Evolutionary conservation across 495 filamentous ascomycete genomes (phyloP).

Genomic region (Talaromyces proteolyticus): DNA sequence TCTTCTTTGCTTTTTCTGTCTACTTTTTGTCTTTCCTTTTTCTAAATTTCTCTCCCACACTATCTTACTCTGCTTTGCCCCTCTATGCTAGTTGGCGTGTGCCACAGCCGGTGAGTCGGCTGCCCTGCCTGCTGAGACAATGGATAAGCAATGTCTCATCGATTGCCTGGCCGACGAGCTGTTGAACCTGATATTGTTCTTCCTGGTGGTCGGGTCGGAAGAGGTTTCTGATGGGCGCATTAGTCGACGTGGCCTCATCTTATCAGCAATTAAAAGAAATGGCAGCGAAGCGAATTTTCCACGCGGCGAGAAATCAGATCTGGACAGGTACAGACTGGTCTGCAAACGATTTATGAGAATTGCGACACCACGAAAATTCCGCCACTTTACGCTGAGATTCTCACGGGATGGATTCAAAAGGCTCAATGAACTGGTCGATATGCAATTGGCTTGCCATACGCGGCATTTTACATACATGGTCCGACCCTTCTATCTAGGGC

Average conservation of each 20-base stretch:
- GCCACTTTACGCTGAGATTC: conserved; percentile 55
- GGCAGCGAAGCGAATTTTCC: not conserved
- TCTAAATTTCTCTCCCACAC: conserved; percentile 7
- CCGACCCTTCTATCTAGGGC: conserved; percentile 58
- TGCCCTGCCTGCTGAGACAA: conserved; percentile 26
- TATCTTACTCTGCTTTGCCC: conserved; percentile 7
- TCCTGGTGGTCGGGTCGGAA: conserved; percentile 15
- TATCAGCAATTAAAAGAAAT: not conserved
- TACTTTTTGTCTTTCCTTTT: conserved; percentile 7
- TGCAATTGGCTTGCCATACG: conserved; percentile 55
- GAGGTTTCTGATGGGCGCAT: conserved; percentile 1
- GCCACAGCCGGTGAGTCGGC: conserved; percentile 31
- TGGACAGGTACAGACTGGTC: conserved; percentile 49
- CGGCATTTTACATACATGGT: conserved; percentile 69
- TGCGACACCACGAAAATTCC: conserved; percentile 54
- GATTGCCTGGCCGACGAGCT: conserved; percentile 55
- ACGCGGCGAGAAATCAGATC: conserved; percentile 27
- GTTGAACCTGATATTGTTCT: conserved; percentile 46
- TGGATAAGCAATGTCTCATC: conserved; percentile 34
- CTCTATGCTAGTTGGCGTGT: conserved; percentile 20
- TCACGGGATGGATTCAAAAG: conserved; percentile 50
- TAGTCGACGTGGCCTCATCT: not conserved
- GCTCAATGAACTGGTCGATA: conserved; percentile 42
- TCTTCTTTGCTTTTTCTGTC: conserved; percentile 13
- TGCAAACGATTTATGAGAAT: conserved; percentile 58